A percentile compares a stretch with the other conserved stretches of the same genome.
phyloP scores from a whole-genome alignment of 1,139 yeast species.

The Starmera stellimalicola region DNA sequence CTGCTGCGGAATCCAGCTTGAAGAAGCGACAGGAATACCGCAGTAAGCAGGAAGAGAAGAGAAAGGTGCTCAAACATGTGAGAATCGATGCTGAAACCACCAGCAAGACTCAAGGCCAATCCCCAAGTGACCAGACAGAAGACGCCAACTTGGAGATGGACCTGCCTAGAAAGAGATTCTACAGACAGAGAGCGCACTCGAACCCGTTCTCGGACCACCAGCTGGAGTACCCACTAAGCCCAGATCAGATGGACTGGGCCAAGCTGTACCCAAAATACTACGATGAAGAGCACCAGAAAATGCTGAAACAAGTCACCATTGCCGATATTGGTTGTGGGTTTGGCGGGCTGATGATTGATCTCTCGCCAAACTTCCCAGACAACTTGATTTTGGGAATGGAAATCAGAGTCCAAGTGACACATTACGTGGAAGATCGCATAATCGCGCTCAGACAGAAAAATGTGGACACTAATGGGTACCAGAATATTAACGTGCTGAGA shows the following conservation, averaged over 20 bases:
- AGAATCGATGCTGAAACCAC: slow-evolving; percentile 14
- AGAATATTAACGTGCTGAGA: slow-evolving; percentile 81
- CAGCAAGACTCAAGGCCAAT: slow-evolving; percentile 7
- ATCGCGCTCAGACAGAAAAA: slow-evolving; percentile 63
- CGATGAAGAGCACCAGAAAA: slow-evolving; percentile 32
- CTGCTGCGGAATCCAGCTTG: too few species aligned
- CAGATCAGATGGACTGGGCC: slow-evolving; percentile 83
- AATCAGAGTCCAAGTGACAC: slow-evolving; percentile 94
- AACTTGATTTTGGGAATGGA: slow-evolving; percentile 87
- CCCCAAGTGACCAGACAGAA: background rate
- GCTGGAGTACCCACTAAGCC: slow-evolving; percentile 76
- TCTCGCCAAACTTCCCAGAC: slow-evolving; percentile 71
- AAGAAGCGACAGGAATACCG: slow-evolving; percentile 25
- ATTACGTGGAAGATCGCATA: slow-evolving; percentile 92
- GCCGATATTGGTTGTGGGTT: slow-evolving; percentile 98
- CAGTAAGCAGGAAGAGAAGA: slow-evolving; percentile 21
- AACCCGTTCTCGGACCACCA: slow-evolving; percentile 95
- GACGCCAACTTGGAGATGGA: slow-evolving; percentile 23
- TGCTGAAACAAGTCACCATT: slow-evolving; percentile 60
- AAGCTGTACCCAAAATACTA: slow-evolving; percentile 55
- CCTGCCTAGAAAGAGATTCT: slow-evolving; percentile 74
- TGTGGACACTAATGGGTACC: slow-evolving; percentile 35
- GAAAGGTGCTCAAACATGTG: slow-evolving; percentile 26
- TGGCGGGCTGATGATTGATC: slow-evolving; percentile 80
- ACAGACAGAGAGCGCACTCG: slow-evolving; percentile 96